A percentile compares a stretch with the other conserved stretches of the same genome.
These are phyloP conservation scores for Sedum album DNA, from an alignment of 164 flowering plant species.

Conservation along the genomic window DNA sequence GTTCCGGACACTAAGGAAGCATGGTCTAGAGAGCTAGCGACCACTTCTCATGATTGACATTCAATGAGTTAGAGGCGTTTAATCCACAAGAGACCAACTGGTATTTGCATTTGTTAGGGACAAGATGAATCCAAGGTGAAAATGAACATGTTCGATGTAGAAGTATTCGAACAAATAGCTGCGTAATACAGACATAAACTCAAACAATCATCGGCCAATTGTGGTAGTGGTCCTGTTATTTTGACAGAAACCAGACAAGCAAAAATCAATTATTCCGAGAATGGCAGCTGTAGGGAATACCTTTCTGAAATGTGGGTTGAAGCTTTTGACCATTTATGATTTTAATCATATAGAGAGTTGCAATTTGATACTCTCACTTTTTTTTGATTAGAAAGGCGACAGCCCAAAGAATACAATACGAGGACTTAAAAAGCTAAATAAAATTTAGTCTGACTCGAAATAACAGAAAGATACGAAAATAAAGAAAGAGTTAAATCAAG, in stretches of 20 bases:
- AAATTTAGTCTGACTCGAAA: too few species aligned
- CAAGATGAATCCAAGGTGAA: constrained; percentile 57
- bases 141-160: constrained; percentile 78
- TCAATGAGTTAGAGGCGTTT: constrained; percentile 86
- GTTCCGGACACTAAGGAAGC: constrained; percentile 93
- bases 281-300: constrained; percentile 8
- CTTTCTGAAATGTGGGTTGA: constrained; percentile 13
- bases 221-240: neutral
- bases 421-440: too few species aligned
- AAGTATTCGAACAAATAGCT: constrained; percentile 73
- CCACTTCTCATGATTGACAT: constrained; percentile 76
- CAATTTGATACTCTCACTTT: too few species aligned
- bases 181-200: constrained; percentile 79
- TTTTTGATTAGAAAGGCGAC: too few species aligned
- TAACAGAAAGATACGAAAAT: too few species aligned
- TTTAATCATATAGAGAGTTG: too few species aligned
- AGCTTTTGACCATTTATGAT: too few species aligned
- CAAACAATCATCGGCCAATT: constrained; percentile 16
- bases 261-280: neutral
- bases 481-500: too few species aligned
- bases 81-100: constrained; percentile 90
- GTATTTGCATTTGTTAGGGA: constrained; percentile 89
- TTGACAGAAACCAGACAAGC: neutral
- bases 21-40: constrained; percentile 48
- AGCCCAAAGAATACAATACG: too few species aligned